These are phyloP conservation scores for Ciborinia camelliae DNA, from an alignment of 2,329 filamentous ascomycete genomes.

Conservation along the genomic window DNA sequence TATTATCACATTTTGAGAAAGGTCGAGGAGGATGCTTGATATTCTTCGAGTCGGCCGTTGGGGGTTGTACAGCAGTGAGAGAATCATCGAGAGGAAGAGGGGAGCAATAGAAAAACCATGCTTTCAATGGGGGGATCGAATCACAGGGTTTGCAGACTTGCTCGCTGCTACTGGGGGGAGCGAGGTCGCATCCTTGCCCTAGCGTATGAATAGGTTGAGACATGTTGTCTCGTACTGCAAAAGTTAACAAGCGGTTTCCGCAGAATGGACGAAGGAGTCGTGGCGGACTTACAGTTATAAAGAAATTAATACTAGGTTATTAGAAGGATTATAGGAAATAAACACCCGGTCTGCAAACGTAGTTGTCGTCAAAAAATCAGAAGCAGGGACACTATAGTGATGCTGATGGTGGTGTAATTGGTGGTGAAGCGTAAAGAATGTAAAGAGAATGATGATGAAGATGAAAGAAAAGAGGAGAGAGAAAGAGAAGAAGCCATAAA, in stretches of 20 bases:
- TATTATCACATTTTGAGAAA: slow-evolving; percentile 76
- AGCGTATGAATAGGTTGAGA: slow-evolving; percentile 35
- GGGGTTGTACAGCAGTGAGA: slow-evolving; percentile 61
- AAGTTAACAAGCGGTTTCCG: neutral
- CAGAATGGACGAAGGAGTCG: neutral
- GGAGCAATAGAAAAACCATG: slow-evolving; percentile 85
- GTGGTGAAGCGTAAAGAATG: slow-evolving; percentile 7
- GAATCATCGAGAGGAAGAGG: slow-evolving; percentile 83
- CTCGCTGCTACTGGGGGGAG: slow-evolving; percentile 16
- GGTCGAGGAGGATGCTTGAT: slow-evolving; percentile 65
- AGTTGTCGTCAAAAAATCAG: slow-evolving; percentile 9
- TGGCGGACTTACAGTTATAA: slow-evolving; percentile 11
- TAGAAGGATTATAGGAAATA: slow-evolving; percentile 10
- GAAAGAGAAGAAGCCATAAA: slow-evolving; percentile 14
- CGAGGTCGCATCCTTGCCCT: slow-evolving; percentile 35
- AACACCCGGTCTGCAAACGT: slow-evolving; percentile 25
- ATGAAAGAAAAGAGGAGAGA: neutral
- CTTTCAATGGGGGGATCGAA: slow-evolving; percentile 56
- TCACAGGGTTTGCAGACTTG: slow-evolving; percentile 30
- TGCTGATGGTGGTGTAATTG: slow-evolving; percentile 14
- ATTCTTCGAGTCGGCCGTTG: slow-evolving; percentile 49
- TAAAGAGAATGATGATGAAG: slow-evolving; percentile 12
- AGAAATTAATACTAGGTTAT: slow-evolving; percentile 3
- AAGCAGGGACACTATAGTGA: slow-evolving; percentile 13
- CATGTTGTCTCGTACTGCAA: slow-evolving; percentile 29